Conservation (phyloP, 306 rosid species). For the Prunus salicina region DNA sequence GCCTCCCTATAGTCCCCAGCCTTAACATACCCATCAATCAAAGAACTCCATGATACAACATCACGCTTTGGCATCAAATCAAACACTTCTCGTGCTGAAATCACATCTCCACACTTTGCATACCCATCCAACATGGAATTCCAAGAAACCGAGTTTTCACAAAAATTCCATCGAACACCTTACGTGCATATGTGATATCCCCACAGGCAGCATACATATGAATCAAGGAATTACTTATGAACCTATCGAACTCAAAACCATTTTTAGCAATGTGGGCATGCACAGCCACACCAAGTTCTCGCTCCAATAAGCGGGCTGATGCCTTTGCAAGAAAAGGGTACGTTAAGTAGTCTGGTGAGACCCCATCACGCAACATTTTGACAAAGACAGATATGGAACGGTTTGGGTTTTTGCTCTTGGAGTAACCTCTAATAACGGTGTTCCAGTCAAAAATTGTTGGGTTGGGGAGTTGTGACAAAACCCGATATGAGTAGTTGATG, state of each 20-base stretch:
- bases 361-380: conserved; percentile 55
- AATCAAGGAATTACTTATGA: conserved; percentile 60
- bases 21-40: conserved; percentile 21
- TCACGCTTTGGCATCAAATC: conserved; percentile 57
- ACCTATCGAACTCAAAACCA: conserved; percentile 57
- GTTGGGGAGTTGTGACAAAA: conserved; percentile 48
- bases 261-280: conserved; percentile 55
- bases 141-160: conserved; percentile 65
- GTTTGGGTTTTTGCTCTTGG: conserved; percentile 57
- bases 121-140: conserved; percentile 77
- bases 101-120: conserved; percentile 64
- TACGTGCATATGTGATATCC: conserved; percentile 47
- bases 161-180: conserved; percentile 48
- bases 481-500: conserved; percentile 46
- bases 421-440: conserved; percentile 59
- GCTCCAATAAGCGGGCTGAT: conserved; percentile 51
- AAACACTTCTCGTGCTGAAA: conserved; percentile 51
- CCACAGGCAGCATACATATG: conserved; percentile 70
- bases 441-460: conserved; percentile 62
- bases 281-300: conserved; percentile 49
- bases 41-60: conserved; percentile 79
- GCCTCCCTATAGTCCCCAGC: neutral
- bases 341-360: conserved; percentile 60
- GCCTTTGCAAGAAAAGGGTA: conserved; percentile 82
- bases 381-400: conserved; percentile 46